Evolutionary conservation across 1,284 basidiomycete genomes (phyloP).

Genomic region (Melampsora larici-populina): DNA sequence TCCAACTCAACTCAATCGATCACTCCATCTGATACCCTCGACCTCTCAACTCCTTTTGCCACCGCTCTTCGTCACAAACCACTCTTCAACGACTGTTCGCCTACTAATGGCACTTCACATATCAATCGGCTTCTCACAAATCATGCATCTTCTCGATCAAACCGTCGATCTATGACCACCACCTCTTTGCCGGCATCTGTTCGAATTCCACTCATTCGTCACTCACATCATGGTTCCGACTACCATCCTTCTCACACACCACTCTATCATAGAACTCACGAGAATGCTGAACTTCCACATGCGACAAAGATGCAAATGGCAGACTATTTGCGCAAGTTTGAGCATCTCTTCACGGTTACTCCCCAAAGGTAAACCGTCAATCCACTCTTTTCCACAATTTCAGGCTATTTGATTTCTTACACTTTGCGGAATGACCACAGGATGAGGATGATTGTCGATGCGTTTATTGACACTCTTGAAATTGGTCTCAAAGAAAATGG

Average conservation of each 20-base stretch:
- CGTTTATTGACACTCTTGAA: conserved; percentile 89
- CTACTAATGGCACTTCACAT: no score
- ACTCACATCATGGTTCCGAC: background rate
- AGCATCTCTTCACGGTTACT: conserved; percentile 67
- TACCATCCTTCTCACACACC: background rate
- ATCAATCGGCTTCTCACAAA: no score
- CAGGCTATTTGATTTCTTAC: background rate
- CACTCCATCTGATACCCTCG: background rate
- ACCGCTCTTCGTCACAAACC: background rate
- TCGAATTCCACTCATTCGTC: conserved; percentile 1
- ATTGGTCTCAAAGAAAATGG: conserved; percentile 74
- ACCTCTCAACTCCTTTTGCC: background rate
- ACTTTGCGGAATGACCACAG: background rate
- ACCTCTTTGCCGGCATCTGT: conserved; percentile 4
- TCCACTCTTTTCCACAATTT: background rate
- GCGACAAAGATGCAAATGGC: conserved; percentile 46
- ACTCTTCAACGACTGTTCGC: no score
- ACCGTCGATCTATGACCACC: background rate
- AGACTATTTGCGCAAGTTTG: conserved; percentile 48
- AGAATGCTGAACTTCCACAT: conserved; percentile 38
- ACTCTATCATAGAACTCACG: conserved; percentile 18
- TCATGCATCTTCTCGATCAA: no score
- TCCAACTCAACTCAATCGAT: background rate
- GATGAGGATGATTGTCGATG: conserved; percentile 70
- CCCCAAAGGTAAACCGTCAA: conserved; percentile 63